phyloP scores from a whole-genome alignment of 1,284 basidiomycete species.

The Leccinum griseonigrum region DNA sequence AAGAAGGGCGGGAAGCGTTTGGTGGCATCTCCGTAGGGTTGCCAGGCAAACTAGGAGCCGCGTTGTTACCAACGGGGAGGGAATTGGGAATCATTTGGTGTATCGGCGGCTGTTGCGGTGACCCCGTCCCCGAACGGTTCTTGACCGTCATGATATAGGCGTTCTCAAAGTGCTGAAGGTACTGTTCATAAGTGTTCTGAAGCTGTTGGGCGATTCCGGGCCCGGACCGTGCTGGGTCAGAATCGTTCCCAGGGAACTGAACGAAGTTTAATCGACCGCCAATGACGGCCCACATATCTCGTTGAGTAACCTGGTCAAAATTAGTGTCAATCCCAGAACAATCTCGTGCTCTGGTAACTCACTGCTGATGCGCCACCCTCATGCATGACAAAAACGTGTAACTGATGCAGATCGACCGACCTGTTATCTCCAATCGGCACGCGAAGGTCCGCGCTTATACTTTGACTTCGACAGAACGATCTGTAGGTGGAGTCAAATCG shows the following conservation, averaged over 20 bases:
- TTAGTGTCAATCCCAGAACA: conserved; percentile 4
- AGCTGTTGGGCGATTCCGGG: conserved; percentile 60
- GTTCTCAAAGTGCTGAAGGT: conserved; percentile 54
- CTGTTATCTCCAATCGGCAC: conserved; percentile 49
- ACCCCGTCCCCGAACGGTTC: conserved; percentile 15
- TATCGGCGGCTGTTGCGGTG: conserved; percentile 14
- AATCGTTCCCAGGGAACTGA: conserved; percentile 53
- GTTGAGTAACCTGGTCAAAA: conserved; percentile 46
- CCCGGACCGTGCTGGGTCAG: conserved; percentile 55
- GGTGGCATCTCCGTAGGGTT: conserved; percentile 23
- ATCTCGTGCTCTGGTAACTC: conserved; percentile 19
- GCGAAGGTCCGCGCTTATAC: conserved; percentile 37
- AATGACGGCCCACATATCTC: conserved; percentile 62
- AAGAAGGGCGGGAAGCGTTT: conserved; percentile 14
- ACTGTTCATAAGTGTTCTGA: conserved; percentile 57
- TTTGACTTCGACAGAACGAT: conserved; percentile 43
- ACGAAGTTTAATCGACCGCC: conserved; percentile 63
- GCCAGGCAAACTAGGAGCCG: conserved; percentile 12
- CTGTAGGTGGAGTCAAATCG: conserved; percentile 51
- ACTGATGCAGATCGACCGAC: conserved; percentile 51
- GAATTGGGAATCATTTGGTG: conserved; percentile 17
- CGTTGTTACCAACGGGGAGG: conserved; percentile 14
- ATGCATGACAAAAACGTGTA: conserved; percentile 57
- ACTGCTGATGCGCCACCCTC: conserved; percentile 54
- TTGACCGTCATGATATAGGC: conserved; percentile 42